A percentile compares a stretch with the other conserved stretches of the same genome.
Evolutionary conservation across 2,329 filamentous ascomycete genomes (phyloP).

Genomic region (Phyllosticta paracitricarpa): DNA sequence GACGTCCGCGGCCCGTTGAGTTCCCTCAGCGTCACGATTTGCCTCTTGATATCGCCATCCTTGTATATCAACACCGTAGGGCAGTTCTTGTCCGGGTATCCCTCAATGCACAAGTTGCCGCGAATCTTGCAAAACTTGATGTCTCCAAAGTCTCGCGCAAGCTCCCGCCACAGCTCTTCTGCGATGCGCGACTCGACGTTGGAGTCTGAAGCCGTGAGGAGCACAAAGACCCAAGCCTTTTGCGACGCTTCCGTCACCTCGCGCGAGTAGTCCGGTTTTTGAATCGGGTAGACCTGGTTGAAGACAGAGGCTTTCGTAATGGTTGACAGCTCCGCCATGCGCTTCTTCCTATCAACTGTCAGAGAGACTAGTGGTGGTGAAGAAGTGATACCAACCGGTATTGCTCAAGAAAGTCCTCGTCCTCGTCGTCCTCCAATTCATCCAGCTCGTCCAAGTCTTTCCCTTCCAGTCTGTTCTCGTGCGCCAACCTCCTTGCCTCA

Average conservation of each 20-base stretch:
- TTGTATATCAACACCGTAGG: constrained; percentile 89
- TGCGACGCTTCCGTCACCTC: constrained; percentile 88
- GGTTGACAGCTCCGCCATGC: constrained; percentile 68
- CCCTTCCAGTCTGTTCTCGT: constrained; percentile 87
- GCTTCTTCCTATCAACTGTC: constrained; percentile 51
- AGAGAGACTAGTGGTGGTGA: neutral
- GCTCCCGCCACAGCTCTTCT: constrained; percentile 74
- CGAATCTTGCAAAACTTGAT: constrained; percentile 97
- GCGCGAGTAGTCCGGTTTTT: constrained; percentile 84
- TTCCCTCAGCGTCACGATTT: constrained; percentile 80
- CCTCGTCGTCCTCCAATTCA: constrained; percentile 89
- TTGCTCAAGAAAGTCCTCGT: constrained; percentile 78
- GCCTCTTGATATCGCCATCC: constrained; percentile 83
- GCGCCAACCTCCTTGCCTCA: constrained; percentile 71
- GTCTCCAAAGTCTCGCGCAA: constrained; percentile 79
- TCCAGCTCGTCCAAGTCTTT: constrained; percentile 92
- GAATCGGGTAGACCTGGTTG: constrained; percentile 84
- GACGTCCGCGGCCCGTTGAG: constrained; percentile 49
- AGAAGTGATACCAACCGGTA: constrained; percentile 48
- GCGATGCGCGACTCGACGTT: constrained; percentile 80
- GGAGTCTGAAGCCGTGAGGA: constrained; percentile 67
- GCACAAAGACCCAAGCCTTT: constrained; percentile 58
- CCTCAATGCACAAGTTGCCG: constrained; percentile 87
- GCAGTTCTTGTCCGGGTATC: constrained; percentile 89
- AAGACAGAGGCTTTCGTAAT: constrained; percentile 70